A percentile compares a stretch with the other conserved stretches of the same genome.
Conservation (phyloP, 345 rosid species). For the Psidium guajava region DNA sequence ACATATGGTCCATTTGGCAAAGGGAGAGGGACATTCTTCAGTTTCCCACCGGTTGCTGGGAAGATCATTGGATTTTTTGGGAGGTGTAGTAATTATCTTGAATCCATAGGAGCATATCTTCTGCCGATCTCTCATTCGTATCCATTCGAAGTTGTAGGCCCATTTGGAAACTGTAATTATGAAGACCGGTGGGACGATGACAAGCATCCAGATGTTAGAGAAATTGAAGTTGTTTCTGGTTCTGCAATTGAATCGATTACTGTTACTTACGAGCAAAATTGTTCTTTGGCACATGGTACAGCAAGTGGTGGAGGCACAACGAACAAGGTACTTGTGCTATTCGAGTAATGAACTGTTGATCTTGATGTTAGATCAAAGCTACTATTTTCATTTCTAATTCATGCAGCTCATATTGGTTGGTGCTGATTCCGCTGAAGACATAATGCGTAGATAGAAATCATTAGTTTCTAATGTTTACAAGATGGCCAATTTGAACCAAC, state of each 20-base stretch:
- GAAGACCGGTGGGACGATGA: conserved; percentile 1
- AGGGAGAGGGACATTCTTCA: not conserved
- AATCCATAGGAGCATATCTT: not conserved
- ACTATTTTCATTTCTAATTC: not conserved
- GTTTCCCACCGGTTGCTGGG: not conserved
- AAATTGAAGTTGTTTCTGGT: not conserved
- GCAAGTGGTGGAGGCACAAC: not conserved
- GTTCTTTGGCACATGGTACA: not conserved
- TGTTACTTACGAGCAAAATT: not conserved
- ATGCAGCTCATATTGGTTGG: not conserved
- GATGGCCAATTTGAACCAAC: not conserved
- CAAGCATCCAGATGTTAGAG: not conserved
- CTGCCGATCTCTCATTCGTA: not conserved
- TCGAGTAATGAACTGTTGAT: not conserved
- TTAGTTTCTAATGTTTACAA: not conserved
- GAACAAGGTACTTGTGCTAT: not conserved
- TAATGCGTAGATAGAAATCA: not conserved
- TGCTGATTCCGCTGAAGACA: not conserved
- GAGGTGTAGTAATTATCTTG: not conserved
- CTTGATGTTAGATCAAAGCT: not conserved
- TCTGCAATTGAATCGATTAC: not conserved
- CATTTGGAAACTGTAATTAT: not conserved
- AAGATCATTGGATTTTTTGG: conserved; percentile 1
- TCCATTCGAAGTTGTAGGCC: not conserved
- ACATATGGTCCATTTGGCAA: not conserved